Percentiles rank a stretch among this genome's conserved stretches.
These are phyloP conservation scores for Basidiobolus meristosporus DNA, from an alignment of 371 early-diverging fungal species.

Conservation along the genomic window DNA sequence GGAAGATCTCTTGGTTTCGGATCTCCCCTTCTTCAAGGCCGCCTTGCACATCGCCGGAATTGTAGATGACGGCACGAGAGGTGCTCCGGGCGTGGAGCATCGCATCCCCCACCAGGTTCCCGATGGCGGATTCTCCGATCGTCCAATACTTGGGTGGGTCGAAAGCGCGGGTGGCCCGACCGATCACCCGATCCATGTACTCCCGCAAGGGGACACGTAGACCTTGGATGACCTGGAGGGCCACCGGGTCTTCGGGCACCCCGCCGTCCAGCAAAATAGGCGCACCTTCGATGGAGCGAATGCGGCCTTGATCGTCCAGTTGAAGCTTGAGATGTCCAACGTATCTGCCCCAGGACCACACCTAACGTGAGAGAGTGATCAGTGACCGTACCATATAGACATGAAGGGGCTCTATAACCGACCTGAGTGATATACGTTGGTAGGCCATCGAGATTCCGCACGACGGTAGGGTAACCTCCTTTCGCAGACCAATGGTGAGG, in stretches of 20 bases:
- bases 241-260: conserved; percentile 15
- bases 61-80: conserved; percentile 16
- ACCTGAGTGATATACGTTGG: conserved; percentile 40
- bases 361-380: too few species aligned
- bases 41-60: conserved; percentile 36
- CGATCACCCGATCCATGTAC: conserved; percentile 17
- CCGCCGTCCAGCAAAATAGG: conserved; percentile 27
- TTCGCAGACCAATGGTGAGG: conserved; percentile 7
- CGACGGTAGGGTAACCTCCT: conserved; percentile 36
- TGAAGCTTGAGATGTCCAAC: conserved; percentile 41
- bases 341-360: conserved; percentile 37
- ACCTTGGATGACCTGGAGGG: conserved; percentile 12
- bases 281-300: conserved; percentile 19
- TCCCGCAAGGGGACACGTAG: conserved; percentile 22
- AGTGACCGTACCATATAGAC: too few species aligned
- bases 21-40: conserved; percentile 20
- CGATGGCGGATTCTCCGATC: conserved; percentile 28
- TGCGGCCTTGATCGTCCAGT: conserved; percentile 24
- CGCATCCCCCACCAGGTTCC: conserved; percentile 27
- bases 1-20: conserved; percentile 22
- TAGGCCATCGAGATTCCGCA: conserved; percentile 26
- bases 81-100: conserved; percentile 11
- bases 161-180: conserved; percentile 13
- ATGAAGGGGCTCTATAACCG: too few species aligned
- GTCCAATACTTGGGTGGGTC: conserved; percentile 12